phyloP scores from a whole-genome alignment of 768 basidiomycete species.

The Collybia nuda region DNA sequence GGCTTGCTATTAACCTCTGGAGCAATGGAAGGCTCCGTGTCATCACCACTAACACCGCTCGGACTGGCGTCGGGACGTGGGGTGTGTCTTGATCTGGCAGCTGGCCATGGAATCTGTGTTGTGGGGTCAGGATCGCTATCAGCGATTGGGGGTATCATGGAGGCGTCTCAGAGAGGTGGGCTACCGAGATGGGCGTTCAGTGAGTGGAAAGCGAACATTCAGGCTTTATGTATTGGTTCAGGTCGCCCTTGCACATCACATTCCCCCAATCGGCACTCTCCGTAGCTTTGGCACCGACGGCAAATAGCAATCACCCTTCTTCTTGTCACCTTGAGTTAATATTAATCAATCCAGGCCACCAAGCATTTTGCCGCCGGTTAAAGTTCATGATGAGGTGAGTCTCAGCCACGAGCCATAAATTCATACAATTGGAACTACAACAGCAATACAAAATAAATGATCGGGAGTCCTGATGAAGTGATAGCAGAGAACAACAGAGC shows the following conservation, averaged over 20 bases:
- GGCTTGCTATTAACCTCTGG: conserved; percentile 15
- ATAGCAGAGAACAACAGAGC: conserved; percentile 13
- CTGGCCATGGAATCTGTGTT: conserved; percentile 78
- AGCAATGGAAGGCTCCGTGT: conserved; percentile 8
- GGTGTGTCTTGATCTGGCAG: conserved; percentile 29
- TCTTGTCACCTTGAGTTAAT: neutral
- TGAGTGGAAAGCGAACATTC: conserved; percentile 20
- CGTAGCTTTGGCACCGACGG: conserved; percentile 8
- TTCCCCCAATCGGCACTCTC: conserved; percentile 22
- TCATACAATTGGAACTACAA: conserved; percentile 17
- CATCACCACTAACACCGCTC: conserved; percentile 7
- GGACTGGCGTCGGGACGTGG: conserved; percentile 7
- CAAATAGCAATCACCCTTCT: conserved; percentile 9
- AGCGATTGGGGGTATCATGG: conserved; percentile 64
- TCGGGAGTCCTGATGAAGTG: conserved; percentile 6
- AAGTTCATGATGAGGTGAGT: neutral
- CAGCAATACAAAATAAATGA: conserved; percentile 1
- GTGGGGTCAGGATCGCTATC: conserved; percentile 73
- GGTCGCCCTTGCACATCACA: conserved; percentile 5
- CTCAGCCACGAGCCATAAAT: conserved; percentile 8
- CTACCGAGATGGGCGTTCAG: conserved; percentile 9
- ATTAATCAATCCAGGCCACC: too few relatives aligned
- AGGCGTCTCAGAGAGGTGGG: conserved; percentile 8
- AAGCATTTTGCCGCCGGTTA: too few relatives aligned
- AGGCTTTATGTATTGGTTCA: conserved; percentile 7